Evolutionary conservation across 768 basidiomycete species (phyloP).

Genomic region (Chalciporus piperatus): DNA sequence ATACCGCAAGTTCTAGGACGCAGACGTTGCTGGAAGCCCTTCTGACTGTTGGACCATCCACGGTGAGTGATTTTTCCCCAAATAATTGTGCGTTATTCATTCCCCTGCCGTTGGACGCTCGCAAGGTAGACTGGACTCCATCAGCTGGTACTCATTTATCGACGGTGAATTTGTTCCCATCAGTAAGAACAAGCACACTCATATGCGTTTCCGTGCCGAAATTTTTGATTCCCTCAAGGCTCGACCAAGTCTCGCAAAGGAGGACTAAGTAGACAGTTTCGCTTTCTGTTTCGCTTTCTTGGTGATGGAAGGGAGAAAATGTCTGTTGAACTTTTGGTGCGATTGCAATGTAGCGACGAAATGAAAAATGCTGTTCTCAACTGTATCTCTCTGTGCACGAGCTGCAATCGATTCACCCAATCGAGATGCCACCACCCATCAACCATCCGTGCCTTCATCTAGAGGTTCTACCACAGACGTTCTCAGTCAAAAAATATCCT

Average conservation of each 20-base stretch:
- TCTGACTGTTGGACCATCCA: slow-evolving; percentile 65
- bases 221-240: slow-evolving; percentile 33
- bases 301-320: neutral
- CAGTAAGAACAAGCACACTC: slow-evolving; percentile 35
- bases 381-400: neutral
- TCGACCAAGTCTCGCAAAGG: slow-evolving; percentile 53
- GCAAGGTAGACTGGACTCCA: too few species aligned
- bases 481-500: slow-evolving; percentile 44
- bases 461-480: slow-evolving; percentile 41
- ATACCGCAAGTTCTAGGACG: too few species aligned
- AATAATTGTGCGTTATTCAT: too few species aligned
- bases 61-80: too few species aligned
- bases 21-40: slow-evolving; percentile 41
- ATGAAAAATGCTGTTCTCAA: too few species aligned
- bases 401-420: neutral
- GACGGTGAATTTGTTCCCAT: slow-evolving; percentile 65
- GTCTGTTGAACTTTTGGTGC: too few species aligned
- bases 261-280: slow-evolving; percentile 5
- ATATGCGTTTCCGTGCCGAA: too few species aligned
- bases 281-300: neutral
- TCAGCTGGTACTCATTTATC: too few species aligned
- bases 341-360: neutral
- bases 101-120: slow-evolving; percentile 48
- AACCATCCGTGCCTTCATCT: slow-evolving; percentile 47
- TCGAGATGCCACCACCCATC: slow-evolving; percentile 41